A percentile compares a stretch with the other conserved stretches of the same genome.
phyloP scores from a whole-genome alignment of 2,329 filamentous ascomycete genomes.

The Neocucurbitaria cava region DNA sequence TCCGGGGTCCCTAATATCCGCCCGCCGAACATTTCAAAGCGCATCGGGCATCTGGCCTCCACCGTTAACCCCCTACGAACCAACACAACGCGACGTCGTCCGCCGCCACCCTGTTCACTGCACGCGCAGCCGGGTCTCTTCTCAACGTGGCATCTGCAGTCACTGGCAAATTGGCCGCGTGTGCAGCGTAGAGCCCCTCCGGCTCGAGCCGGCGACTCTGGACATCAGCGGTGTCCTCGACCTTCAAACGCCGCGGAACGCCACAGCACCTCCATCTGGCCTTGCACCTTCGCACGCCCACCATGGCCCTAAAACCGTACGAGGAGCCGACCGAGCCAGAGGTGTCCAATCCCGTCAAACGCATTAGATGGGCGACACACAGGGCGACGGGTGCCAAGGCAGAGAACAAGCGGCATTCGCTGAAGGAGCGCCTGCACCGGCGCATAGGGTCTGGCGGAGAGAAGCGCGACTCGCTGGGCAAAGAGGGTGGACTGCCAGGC shows the following conservation, averaged over 20 bases:
- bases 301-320: constrained; percentile 23
- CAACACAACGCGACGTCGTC: constrained; percentile 21
- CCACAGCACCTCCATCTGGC: constrained; percentile 4
- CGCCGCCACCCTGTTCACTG: constrained; percentile 6
- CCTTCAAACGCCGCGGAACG: constrained; percentile 16
- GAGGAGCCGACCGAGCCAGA: constrained; percentile 54
- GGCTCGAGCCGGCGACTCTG: constrained; percentile 46
- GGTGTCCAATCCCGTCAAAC: constrained; percentile 70
- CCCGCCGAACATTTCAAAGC: neutral
- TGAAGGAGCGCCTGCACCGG: constrained; percentile 77
- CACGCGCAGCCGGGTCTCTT: constrained; percentile 5
- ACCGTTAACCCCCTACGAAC: constrained; percentile 18
- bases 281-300: constrained; percentile 8
- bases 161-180: constrained; percentile 40
- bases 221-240: constrained; percentile 34
- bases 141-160: constrained; percentile 6
- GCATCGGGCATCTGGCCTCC: constrained; percentile 18
- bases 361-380: constrained; percentile 96
- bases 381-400: constrained; percentile 79
- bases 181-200: constrained; percentile 42
- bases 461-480: constrained; percentile 61
- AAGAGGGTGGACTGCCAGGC: constrained; percentile 38
- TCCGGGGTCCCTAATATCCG: constrained; percentile 22
- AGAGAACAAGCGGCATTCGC: constrained; percentile 78
- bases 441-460: constrained; percentile 66